Conservation (phyloP, 768 basidiomycete species). For the Tubosaeta sp. region DNA sequence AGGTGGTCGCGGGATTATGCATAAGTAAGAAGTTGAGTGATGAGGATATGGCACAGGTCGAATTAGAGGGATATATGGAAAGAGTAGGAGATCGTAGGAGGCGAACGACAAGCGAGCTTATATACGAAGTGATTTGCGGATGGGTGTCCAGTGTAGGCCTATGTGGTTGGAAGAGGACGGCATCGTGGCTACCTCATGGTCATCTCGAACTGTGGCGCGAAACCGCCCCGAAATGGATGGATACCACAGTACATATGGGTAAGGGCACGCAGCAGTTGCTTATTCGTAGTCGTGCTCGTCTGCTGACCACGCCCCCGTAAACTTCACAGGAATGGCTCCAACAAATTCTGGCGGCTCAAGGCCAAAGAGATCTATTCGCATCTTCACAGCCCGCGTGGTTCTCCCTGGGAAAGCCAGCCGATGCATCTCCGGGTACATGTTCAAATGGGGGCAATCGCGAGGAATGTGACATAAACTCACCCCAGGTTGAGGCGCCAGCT, state of each 20-base stretch:
- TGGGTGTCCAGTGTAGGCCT: slow-evolving; percentile 19
- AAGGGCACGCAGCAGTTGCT: slow-evolving; percentile 26
- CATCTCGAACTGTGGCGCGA: slow-evolving; percentile 30
- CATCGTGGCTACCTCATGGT: slow-evolving; percentile 35
- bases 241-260: slow-evolving; percentile 19
- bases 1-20: slow-evolving; percentile 29
- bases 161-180: slow-evolving; percentile 27
- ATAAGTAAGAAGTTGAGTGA: slow-evolving; percentile 12
- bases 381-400: slow-evolving; percentile 23
- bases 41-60: slow-evolving; percentile 5
- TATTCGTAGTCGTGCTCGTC: slow-evolving; percentile 13
- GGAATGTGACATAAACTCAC: slow-evolving; percentile 22
- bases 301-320: slow-evolving; percentile 14
- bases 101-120: slow-evolving; percentile 20
- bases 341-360: slow-evolving; percentile 11
- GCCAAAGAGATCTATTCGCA: slow-evolving; percentile 21
- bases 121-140: slow-evolving; percentile 30
- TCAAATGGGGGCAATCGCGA: slow-evolving; percentile 12
- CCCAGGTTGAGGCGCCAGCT: slow-evolving; percentile 9
- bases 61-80: slow-evolving; percentile 18
- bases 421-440: slow-evolving; percentile 15
- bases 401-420: slow-evolving; percentile 20
- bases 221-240: slow-evolving; percentile 27
- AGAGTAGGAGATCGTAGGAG: slow-evolving; percentile 15
- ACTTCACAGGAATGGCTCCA: slow-evolving; percentile 18